Conservation (phyloP, 768 basidiomycete species). For the Phaffia australis region DNA sequence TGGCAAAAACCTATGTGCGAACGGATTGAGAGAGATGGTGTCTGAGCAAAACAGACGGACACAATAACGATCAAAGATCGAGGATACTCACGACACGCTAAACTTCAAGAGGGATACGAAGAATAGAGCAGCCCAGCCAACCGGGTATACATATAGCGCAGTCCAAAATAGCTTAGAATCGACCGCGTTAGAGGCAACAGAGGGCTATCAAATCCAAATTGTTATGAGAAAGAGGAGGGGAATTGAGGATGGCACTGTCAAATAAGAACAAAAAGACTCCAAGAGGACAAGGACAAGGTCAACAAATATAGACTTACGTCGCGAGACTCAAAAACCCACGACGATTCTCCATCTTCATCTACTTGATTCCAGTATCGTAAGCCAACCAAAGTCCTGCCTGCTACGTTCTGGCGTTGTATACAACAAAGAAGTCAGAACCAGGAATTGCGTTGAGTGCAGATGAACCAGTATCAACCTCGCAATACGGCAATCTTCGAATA, state of each 20-base stretch:
- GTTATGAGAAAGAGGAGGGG: neutral
- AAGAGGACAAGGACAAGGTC: neutral
- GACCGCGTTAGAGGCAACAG: slow-evolving; percentile 25
- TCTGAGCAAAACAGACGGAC: neutral
- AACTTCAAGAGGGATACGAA: slow-evolving; percentile 83
- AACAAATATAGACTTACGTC: slow-evolving; percentile 52
- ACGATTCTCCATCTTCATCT: slow-evolving; percentile 88
- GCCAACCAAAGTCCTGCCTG: slow-evolving; percentile 85
- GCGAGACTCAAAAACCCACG: slow-evolving; percentile 96
- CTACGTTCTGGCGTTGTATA: slow-evolving; percentile 66
- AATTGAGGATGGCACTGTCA: neutral
- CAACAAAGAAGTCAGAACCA: too few species aligned
- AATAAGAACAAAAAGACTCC: neutral
- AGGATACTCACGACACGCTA: slow-evolving; percentile 60
- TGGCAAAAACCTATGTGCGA: slow-evolving; percentile 64
- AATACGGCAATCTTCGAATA: slow-evolving; percentile 3
- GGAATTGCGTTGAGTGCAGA: too few species aligned
- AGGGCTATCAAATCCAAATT: slow-evolving; percentile 9
- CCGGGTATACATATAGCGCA: slow-evolving; percentile 78
- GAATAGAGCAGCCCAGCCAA: slow-evolving; percentile 74
- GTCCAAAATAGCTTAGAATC: slow-evolving; percentile 44
- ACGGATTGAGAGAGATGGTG: slow-evolving; percentile 14
- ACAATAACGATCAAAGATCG: slow-evolving; percentile 4
- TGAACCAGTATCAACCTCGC: too few species aligned
- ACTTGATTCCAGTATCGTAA: slow-evolving; percentile 98